These are phyloP conservation scores for Aspergillus indologenus DNA, from an alignment of 495 filamentous ascomycete genomes.

Conservation along the genomic window DNA sequence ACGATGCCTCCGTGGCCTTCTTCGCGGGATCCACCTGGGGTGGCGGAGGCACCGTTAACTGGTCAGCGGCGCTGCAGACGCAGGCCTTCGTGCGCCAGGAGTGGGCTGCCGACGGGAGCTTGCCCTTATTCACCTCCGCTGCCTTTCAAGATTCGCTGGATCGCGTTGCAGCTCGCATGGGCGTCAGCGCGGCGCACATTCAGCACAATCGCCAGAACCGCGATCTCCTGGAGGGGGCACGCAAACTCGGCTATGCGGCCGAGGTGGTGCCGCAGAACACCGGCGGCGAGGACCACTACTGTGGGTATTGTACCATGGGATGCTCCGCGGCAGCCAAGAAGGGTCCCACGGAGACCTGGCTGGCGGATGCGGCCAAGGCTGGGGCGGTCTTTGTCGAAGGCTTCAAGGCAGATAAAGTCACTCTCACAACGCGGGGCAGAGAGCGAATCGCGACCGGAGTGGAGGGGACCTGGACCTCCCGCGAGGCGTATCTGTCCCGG, in stretches of 20 bases:
- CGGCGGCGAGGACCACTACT: constrained; percentile 61
- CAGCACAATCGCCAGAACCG: constrained; percentile 68
- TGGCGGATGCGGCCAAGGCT: constrained; percentile 71
- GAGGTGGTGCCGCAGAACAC: constrained; percentile 78
- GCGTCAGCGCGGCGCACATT: constrained; percentile 64
- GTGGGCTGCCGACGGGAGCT: constrained; percentile 63
- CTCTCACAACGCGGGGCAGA: constrained; percentile 56
- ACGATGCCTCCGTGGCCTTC: constrained; percentile 59
- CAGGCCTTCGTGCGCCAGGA: constrained; percentile 80
- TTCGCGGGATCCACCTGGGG: constrained; percentile 74
- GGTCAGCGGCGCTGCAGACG: constrained; percentile 77
- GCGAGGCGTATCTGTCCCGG: constrained; percentile 58
- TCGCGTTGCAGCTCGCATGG: constrained; percentile 70
- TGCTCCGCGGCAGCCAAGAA: constrained; percentile 72
- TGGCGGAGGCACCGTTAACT: constrained; percentile 85
- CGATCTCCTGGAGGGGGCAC: constrained; percentile 68
- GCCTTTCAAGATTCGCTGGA: constrained; percentile 78
- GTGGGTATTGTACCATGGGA: constrained; percentile 75
- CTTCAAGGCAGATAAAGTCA: constrained; percentile 61
- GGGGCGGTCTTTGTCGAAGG: constrained; percentile 82
- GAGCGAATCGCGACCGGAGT: constrained; percentile 65
- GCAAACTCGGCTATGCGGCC: constrained; percentile 70
- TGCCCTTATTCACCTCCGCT: constrained; percentile 71
- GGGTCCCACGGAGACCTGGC: constrained; percentile 71
- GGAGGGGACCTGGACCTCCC: constrained; percentile 67